Percentiles rank a stretch among this genome's conserved stretches.
Evolutionary conservation across 495 filamentous ascomycete species (phyloP).

Genomic region (Penicillium silybi): DNA sequence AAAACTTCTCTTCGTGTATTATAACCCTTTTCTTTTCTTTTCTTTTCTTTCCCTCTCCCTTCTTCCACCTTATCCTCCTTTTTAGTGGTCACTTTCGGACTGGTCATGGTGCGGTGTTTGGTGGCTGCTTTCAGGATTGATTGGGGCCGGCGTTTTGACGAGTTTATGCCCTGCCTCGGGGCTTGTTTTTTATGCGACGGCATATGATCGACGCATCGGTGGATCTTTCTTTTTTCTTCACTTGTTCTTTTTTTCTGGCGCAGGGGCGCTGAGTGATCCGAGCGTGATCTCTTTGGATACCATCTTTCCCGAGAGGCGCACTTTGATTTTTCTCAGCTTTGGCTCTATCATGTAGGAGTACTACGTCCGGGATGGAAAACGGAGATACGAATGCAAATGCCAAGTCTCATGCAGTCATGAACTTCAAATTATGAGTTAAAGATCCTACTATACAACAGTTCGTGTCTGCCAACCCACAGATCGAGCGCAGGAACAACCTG

Average conservation of each 20-base stretch:
- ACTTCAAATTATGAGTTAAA: conserved; percentile 66
- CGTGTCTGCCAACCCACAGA: conserved; percentile 92
- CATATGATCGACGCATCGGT: conserved; percentile 16
- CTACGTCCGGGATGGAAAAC: conserved; percentile 7
- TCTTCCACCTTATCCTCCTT: conserved; percentile 13
- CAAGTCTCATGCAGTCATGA: conserved; percentile 2
- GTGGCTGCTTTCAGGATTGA: conserved; percentile 34
- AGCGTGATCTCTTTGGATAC: conserved; percentile 30
- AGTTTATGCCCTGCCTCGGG: conserved; percentile 11
- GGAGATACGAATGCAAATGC: conserved; percentile 18
- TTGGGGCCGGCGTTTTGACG: conserved; percentile 41
- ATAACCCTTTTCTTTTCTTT: conserved; percentile 27
- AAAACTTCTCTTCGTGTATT: conserved; percentile 32
- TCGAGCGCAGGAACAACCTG: conserved; percentile 85
- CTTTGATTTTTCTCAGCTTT: conserved; percentile 12
- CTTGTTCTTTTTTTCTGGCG: conserved; percentile 9
- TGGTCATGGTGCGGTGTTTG: conserved; percentile 43
- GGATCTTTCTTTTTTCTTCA: conserved; percentile 6
- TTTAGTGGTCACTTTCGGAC: conserved; percentile 28
- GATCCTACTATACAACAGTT: conserved; percentile 91
- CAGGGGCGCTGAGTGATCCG: conserved; percentile 11
- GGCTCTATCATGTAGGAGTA: conserved; percentile 39
- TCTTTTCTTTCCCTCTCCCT: conserved; percentile 10
- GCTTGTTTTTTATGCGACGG: conserved; percentile 12
- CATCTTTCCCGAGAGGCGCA: conserved; percentile 16